Evolutionary conservation across 352 stramenopile species (phyloP), one percentile per base, ranked within the genome.

Genomic region (Phytophthora ohioensis): DNA sequence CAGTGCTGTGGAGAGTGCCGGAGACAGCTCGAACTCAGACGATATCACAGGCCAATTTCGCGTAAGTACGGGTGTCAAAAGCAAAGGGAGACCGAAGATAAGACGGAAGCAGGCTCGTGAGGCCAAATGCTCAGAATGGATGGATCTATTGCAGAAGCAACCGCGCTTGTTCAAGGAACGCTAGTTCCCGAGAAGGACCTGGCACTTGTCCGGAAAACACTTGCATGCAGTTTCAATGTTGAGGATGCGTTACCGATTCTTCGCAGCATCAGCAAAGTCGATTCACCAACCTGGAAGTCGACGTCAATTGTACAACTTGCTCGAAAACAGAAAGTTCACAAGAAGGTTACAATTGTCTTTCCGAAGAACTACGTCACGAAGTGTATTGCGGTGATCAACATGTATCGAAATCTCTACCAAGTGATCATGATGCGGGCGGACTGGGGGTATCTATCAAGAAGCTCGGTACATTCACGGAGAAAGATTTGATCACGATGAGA

Each of bases 131-230:
- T 48, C 10, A 11, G 45, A 2, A 57, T 57, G 45, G 36, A 35
- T 5, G 12, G 11, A 4, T 42, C 45, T 0, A 27, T 32, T 1
- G 36, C 17, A 30, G 4, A 45, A 53, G 31, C 38, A 52, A 58
- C 52, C 4, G 58, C 46, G 9, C 15, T 59, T 3, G 27, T 52
- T 7, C 47, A 66, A 58, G 58, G 47, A 45, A 58, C 47, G 10
- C 38, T 67, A 0, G 38, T 60, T 4, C 48, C 59, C 0, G 30
- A 59, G 2, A 67, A 67, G 7, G 59, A 67, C 6, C 17, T 67
- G 6, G 11, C 38, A 2, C 48, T 59, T 4, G 48, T 67, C 1
- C 36, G 59, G 17, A 59, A 54, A 13, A 67, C 48, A 27, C n/a
- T 67, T 1, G 10, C 4, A 1, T 31, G 4, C 21, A 59, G 38